Percentiles rank a stretch among this genome's conserved stretches.
Evolutionary conservation across 768 basidiomycete genomes (phyloP).

Genomic region (Chalciporus chontae): DNA sequence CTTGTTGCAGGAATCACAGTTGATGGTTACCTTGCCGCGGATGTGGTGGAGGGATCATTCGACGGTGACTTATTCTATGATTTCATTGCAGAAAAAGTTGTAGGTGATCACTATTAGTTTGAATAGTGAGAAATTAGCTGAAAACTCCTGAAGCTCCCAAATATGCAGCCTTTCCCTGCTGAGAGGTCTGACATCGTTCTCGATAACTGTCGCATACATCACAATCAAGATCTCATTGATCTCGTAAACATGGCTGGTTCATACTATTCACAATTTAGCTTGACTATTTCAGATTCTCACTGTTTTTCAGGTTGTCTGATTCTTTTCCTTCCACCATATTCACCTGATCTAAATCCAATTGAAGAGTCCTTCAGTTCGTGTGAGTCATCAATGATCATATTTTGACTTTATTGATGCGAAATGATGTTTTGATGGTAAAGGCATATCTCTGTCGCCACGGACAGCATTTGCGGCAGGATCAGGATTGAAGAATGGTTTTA

Average conservation of each 20-base stretch:
- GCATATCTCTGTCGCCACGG: neutral
- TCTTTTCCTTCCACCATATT: neutral
- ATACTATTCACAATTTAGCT: too few relatives aligned
- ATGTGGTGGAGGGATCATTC: neutral
- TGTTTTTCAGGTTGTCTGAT: neutral
- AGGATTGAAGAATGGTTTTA: neutral
- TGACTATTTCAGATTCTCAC: too few relatives aligned
- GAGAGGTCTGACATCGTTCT: neutral
- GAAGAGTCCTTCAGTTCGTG: conserved; percentile 34
- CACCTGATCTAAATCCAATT: conserved; percentile 35
- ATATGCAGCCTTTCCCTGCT: conserved; percentile 1
- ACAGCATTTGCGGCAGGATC: neutral
- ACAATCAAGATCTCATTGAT: neutral
- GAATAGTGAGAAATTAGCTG: neutral
- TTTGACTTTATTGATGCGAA: too few relatives aligned
- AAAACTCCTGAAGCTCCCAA: neutral
- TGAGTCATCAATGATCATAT: conserved; percentile 6
- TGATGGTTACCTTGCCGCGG: neutral
- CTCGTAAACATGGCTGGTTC: neutral
- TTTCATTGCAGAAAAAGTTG: neutral
- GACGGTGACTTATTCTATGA: neutral
- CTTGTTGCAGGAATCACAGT: neutral
- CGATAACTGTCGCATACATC: conserved; percentile 5
- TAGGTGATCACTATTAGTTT: neutral
- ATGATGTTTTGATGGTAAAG: neutral